phyloP scores from a whole-genome alignment of 192 early-diverging fungal genomes.

The Thamnidium elegans region DNA sequence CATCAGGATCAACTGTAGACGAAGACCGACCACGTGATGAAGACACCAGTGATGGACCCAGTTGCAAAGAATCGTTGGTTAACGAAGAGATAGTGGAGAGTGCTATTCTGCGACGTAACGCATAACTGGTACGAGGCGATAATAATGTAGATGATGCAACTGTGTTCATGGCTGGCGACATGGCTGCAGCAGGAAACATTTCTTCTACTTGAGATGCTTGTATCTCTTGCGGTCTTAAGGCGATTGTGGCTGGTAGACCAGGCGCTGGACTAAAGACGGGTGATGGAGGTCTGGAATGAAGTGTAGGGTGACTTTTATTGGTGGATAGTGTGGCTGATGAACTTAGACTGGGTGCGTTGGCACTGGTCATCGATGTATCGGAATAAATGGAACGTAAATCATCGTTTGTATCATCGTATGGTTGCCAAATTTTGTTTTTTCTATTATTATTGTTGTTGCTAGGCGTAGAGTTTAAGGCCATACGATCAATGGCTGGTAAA shows the following conservation, averaged over 20 bases:
- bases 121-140: slow-evolving; percentile 17
- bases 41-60: slow-evolving; percentile 3
- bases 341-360: slow-evolving; percentile 28
- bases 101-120: slow-evolving; percentile 9
- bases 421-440: neutral
- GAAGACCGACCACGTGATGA: neutral
- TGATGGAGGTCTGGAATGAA: slow-evolving; percentile 29
- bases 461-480: neutral
- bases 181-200: slow-evolving; percentile 3
- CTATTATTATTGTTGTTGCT: neutral
- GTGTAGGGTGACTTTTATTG: slow-evolving; percentile 12
- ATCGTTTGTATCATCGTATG: neutral
- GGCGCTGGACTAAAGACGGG: slow-evolving; percentile 29
- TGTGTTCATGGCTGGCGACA: slow-evolving; percentile 24
- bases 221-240: slow-evolving; percentile 15
- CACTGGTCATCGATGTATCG: slow-evolving; percentile 9
- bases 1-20: slow-evolving; percentile 10
- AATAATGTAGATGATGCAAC: slow-evolving; percentile 27
- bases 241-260: slow-evolving; percentile 25
- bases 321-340: slow-evolving; percentile 19
- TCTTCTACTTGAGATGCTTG: slow-evolving; percentile 22
- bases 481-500: slow-evolving; percentile 11
- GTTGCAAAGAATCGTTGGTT: slow-evolving; percentile 12
- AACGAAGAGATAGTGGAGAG: slow-evolving; percentile 22
- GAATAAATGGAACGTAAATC: slow-evolving; percentile 22